Evolutionary conservation across 164 flowering plant species (phyloP).

Genomic region (Vitis cinerea): DNA sequence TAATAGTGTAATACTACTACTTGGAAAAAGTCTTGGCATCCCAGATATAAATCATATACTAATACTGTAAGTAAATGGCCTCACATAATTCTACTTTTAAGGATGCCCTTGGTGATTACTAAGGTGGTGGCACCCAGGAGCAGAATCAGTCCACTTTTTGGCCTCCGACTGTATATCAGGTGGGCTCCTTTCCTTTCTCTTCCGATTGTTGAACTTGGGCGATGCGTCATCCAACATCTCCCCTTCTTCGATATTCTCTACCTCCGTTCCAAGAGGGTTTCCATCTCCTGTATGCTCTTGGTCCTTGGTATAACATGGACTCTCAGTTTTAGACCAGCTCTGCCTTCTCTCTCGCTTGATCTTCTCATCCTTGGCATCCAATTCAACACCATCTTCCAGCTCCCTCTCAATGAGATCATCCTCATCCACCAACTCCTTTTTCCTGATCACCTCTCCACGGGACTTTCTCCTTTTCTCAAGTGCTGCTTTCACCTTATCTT

Average conservation of each 20-base stretch:
- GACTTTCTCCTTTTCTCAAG: conserved; percentile 64
- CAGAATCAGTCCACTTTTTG: conserved; percentile 19
- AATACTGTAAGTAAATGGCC: too few relatives aligned
- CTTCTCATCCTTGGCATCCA: conserved; percentile 68
- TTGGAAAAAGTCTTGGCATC: too few relatives aligned
- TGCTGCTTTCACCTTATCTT: conserved; percentile 77
- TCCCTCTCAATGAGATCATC: conserved; percentile 85
- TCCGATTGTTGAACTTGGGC: conserved; percentile 24
- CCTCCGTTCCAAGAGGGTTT: conserved; percentile 4
- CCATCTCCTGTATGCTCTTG: conserved; percentile 16
- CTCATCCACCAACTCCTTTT: conserved; percentile 71
- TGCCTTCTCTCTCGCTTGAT: conserved; percentile 52
- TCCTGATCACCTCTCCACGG: conserved; percentile 44
- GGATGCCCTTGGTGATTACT: conserved; percentile 16
- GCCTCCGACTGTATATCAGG: conserved; percentile 21
- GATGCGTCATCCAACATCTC: conserved; percentile 38
- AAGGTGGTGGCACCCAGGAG: conserved; percentile 8
- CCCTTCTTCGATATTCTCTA: conserved; percentile 32
- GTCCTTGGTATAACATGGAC: conserved; percentile 15
- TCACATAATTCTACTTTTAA: too few relatives aligned
- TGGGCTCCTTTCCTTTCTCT: conserved; percentile 32
- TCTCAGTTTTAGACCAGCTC: conserved; percentile 38
- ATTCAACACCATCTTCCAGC: conserved; percentile 83
- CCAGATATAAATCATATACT: too few relatives aligned
- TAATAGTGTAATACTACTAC: too few relatives aligned